phyloP scores from a whole-genome alignment of 331 rosid genomes.

The Spiraea crenata region DNA sequence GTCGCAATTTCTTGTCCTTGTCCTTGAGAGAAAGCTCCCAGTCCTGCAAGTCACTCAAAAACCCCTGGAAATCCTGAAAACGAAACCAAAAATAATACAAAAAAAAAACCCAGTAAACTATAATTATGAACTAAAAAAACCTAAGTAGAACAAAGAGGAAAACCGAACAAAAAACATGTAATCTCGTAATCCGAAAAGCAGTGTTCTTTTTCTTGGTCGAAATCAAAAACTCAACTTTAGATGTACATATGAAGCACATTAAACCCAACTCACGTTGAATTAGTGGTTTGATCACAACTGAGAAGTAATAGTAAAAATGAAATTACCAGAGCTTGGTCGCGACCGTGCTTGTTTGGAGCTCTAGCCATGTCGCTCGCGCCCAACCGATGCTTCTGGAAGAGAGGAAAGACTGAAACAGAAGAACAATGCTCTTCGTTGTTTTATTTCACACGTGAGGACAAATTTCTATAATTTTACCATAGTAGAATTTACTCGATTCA shows the following conservation, averaged over 20 bases:
- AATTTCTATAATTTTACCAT: too few species aligned
- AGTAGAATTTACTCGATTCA: too few species aligned
- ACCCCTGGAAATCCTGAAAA: conserved; percentile 82
- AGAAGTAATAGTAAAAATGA: not conserved
- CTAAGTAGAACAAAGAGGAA: not conserved
- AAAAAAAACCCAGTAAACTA: not conserved
- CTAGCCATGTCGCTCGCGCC: conserved; percentile 35
- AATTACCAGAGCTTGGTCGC: conserved; percentile 47
- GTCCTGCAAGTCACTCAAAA: conserved; percentile 87
- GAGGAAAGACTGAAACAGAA: not conserved
- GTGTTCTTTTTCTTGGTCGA: not conserved
- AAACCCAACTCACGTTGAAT: not conserved
- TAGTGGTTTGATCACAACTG: not conserved
- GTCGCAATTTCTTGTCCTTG: conserved; percentile 42
- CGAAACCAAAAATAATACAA: conserved; percentile 6
- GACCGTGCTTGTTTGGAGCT: conserved; percentile 50
- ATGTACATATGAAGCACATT: not conserved
- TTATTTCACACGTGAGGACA: too few species aligned
- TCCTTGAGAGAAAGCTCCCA: conserved; percentile 74
- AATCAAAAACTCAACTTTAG: not conserved
- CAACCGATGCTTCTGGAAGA: conserved; percentile 13
- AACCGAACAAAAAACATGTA: not conserved
- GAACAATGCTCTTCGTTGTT: too few species aligned
- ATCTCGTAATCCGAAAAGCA: not conserved
- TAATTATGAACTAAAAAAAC: not conserved